Conservation (phyloP, 768 basidiomycete genomes). For the Boletellus ananas region DNA sequence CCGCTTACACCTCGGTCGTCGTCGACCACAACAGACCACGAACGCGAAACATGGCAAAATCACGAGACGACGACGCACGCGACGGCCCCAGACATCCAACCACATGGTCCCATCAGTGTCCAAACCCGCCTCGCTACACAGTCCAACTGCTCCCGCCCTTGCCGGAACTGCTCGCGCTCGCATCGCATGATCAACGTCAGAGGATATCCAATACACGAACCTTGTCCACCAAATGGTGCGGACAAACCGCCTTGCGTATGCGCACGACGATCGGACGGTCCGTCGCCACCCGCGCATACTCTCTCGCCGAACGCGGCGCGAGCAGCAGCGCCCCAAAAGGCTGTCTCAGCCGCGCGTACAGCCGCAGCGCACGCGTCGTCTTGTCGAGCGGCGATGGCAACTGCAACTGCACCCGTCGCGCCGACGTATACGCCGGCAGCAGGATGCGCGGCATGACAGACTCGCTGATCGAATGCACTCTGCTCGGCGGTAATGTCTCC, state of each 20-base stretch:
- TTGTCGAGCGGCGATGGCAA: slow-evolving; percentile 14
- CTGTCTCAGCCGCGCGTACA: slow-evolving; percentile 13
- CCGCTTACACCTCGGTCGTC: too few relatives aligned
- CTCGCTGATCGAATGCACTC: background rate
- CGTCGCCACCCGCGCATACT: slow-evolving; percentile 18
- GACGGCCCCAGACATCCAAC: too few relatives aligned
- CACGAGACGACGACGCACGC: too few relatives aligned
- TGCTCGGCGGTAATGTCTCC: slow-evolving; percentile 1
- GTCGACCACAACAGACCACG: too few relatives aligned
- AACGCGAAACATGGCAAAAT: too few relatives aligned
- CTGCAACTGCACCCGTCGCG: background rate
- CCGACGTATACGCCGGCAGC: background rate
- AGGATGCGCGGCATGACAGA: background rate
- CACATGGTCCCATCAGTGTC: too few relatives aligned
- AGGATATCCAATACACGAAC: slow-evolving; percentile 17
- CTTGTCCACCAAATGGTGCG: slow-evolving; percentile 8
- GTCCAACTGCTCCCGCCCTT: too few relatives aligned
- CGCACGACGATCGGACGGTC: slow-evolving; percentile 14
- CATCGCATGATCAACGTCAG: background rate
- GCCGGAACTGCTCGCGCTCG: too few relatives aligned
- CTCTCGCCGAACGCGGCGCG: slow-evolving; percentile 4
- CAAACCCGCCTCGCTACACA: too few relatives aligned
- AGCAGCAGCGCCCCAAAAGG: slow-evolving; percentile 17
- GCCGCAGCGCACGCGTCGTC: slow-evolving; percentile 10
- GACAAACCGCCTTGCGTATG: slow-evolving; percentile 6